A percentile compares a stretch with the other conserved stretches of the same genome.
Evolutionary conservation across 768 basidiomycete species (phyloP).

Genomic region (Leccinum barrowsii): DNA sequence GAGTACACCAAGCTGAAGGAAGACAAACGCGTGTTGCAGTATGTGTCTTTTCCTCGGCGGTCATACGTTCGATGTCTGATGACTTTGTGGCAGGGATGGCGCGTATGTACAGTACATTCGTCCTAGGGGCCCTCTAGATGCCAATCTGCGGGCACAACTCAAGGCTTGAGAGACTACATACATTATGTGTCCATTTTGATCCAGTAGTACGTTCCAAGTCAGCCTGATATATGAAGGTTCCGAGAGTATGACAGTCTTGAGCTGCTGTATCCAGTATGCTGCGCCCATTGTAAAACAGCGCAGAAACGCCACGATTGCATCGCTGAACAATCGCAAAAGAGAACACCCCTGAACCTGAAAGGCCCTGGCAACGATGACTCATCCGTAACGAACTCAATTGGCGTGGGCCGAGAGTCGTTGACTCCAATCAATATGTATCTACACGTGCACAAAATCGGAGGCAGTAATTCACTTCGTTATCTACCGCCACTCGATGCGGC

Average conservation of each 20-base stretch:
- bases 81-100: conserved; percentile 54
- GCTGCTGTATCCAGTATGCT: neutral
- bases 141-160: conserved; percentile 82
- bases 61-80: neutral
- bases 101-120: conserved; percentile 94
- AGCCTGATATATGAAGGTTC: neutral
- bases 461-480: too few relatives aligned
- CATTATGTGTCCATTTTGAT: conserved; percentile 8
- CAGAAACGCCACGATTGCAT: neutral
- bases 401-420: too few relatives aligned
- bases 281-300: neutral
- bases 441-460: too few relatives aligned
- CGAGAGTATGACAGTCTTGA: neutral
- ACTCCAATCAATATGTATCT: too few relatives aligned
- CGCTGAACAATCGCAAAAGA: neutral
- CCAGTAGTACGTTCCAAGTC: neutral
- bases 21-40: conserved; percentile 88
- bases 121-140: conserved; percentile 79
- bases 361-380: too few relatives aligned
- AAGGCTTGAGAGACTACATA: conserved; percentile 48
- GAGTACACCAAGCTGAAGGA: conserved; percentile 88
- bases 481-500: too few relatives aligned
- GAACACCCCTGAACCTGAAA: too few relatives aligned
- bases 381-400: too few relatives aligned
- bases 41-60: conserved; percentile 33